A percentile compares a stretch with the other conserved stretches of the same genome.
These are phyloP conservation scores for Lactuca saligna DNA, from an alignment of 129 eudicot genomes.

Conservation along the genomic window DNA sequence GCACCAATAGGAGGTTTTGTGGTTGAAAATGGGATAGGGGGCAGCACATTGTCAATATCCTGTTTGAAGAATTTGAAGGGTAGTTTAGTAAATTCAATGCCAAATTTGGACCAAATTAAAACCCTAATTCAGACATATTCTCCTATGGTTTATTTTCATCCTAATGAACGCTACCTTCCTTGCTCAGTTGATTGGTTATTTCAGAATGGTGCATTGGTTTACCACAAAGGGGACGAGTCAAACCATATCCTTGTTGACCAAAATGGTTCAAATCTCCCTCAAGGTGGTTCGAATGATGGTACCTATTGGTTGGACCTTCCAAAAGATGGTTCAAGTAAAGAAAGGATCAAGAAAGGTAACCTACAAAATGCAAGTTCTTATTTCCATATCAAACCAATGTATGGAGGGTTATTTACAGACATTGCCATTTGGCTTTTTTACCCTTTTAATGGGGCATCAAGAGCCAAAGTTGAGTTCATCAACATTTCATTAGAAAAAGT, in stretches of 20 bases:
- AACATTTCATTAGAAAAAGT: constrained; percentile 43
- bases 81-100: constrained; percentile 40
- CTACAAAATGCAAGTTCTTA: constrained; percentile 39
- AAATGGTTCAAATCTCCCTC: constrained; percentile 52
- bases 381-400: constrained; percentile 53
- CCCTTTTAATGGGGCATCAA: constrained; percentile 59
- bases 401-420: constrained; percentile 49
- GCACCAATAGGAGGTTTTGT: constrained; percentile 59
- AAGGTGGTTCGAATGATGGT: constrained; percentile 54
- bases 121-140: constrained; percentile 47
- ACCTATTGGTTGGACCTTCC: constrained; percentile 57
- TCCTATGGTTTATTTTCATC: constrained; percentile 52
- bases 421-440: constrained; percentile 54
- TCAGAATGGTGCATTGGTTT: constrained; percentile 52
- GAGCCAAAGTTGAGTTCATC: constrained; percentile 49
- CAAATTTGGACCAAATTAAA: constrained; percentile 44
- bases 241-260: constrained; percentile 32
- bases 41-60: constrained; percentile 21
- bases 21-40: constrained; percentile 33
- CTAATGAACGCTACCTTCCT: constrained; percentile 45
- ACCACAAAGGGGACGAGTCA: constrained; percentile 44
- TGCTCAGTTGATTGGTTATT: constrained; percentile 60
- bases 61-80: constrained; percentile 47
- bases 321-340: constrained; percentile 23
- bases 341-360: constrained; percentile 44